These are phyloP conservation scores for Elongisporangium prolatum DNA, from an alignment of 352 stramenopile genomes.

Conservation along the genomic window DNA sequence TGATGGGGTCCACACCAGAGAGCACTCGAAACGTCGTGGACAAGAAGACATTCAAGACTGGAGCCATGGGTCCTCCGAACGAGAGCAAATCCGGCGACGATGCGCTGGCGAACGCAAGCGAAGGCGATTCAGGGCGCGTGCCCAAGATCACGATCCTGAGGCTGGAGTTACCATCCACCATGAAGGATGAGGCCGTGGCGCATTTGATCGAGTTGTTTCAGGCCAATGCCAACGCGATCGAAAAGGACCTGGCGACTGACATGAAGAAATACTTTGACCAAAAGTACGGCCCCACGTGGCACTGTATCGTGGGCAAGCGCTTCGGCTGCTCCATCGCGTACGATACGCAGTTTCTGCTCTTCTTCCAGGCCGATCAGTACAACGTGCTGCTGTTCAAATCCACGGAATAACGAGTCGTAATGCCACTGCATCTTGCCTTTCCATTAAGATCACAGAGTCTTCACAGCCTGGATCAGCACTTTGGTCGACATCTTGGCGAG, in stretches of 20 bases:
- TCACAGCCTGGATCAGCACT: constrained; percentile 45
- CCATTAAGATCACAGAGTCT: constrained; percentile 22
- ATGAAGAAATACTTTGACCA: constrained; percentile 99
- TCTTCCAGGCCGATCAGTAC: constrained; percentile 80
- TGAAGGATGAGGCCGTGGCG: constrained; percentile 70
- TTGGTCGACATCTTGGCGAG: constrained; percentile 60
- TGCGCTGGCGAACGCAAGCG: constrained; percentile 8
- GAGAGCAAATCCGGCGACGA: constrained; percentile 27
- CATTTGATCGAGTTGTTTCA: constrained; percentile 39
- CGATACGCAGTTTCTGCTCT: constrained; percentile 87
- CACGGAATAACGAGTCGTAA: constrained; percentile 35
- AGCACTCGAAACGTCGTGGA: background rate
- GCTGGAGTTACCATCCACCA: constrained; percentile 55
- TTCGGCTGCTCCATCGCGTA: constrained; percentile 90
- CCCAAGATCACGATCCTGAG: constrained; percentile 64
- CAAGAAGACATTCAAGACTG: too few relatives aligned
- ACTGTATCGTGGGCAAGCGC: constrained; percentile 91
- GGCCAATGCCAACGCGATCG: constrained; percentile 39
- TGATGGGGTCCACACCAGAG: background rate
- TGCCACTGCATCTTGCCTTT: background rate
- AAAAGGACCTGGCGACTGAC: constrained; percentile 96
- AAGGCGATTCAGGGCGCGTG: constrained; percentile 19
- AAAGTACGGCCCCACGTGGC: constrained; percentile 92
- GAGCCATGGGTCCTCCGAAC: constrained; percentile 41
- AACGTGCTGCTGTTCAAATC: constrained; percentile 86